Evolutionary conservation across 805 yeast genomes (phyloP).

Genomic region (Kazachstania bromeliacearum): DNA sequence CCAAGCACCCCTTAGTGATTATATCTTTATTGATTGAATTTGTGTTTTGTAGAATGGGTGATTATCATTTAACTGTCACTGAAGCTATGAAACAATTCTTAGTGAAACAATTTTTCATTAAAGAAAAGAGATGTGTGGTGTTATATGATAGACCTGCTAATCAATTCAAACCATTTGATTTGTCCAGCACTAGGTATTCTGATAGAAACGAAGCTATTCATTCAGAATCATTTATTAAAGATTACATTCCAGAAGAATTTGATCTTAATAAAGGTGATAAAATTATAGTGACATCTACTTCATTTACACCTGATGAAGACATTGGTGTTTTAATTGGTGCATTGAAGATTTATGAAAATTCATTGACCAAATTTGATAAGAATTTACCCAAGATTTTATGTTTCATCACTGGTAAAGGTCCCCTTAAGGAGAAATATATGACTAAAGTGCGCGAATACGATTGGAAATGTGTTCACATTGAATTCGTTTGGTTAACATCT

Average conservation of each 20-base stretch:
- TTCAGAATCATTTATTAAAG: constrained; percentile 27
- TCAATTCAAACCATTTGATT: constrained; percentile 47
- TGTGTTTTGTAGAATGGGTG: constrained; percentile 51
- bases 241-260: constrained; percentile 28
- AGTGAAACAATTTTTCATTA: constrained; percentile 44
- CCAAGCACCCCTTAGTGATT: constrained; percentile 52
- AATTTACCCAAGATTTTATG: constrained; percentile 44
- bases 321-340: constrained; percentile 61
- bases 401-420: constrained; percentile 97
- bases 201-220: constrained; percentile 10
- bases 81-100: constrained; percentile 58
- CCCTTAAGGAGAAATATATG: constrained; percentile 50
- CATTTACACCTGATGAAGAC: constrained; percentile 95
- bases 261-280: constrained; percentile 37
- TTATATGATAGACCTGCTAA: constrained; percentile 81
- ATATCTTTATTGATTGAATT: constrained; percentile 55
- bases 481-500: constrained; percentile 64
- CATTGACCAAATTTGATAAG: constrained; percentile 17
- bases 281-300: constrained; percentile 77
- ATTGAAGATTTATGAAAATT: constrained; percentile 46
- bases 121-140: constrained; percentile 42
- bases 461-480: constrained; percentile 46
- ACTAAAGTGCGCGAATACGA: constrained; percentile 32
- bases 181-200: not conserved
- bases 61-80: constrained; percentile 74